Percentiles rank a stretch among this genome's conserved stretches.
Evolutionary conservation across 805 yeast genomes (phyloP).

Genomic region (Candida loeiensis): DNA sequence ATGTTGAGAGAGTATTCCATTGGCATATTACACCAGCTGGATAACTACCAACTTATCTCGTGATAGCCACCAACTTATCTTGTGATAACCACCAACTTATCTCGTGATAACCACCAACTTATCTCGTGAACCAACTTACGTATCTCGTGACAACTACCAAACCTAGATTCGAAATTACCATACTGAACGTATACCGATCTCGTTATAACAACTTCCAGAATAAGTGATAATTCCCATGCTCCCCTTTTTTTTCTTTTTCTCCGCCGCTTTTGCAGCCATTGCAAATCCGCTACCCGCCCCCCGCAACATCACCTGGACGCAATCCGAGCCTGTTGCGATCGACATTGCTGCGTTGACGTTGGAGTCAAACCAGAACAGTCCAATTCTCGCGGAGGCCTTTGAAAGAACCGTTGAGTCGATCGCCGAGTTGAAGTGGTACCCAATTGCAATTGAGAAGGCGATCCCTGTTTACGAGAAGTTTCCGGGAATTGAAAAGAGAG

Average conservation of each 20-base stretch:
- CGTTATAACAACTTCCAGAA: not conserved
- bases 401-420: conserved; percentile 18
- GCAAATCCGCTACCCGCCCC: conserved; percentile 27
- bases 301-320: conserved; percentile 19
- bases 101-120: no score
- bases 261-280: conserved; percentile 9
- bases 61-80: no score
- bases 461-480: conserved; percentile 17
- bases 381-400: conserved; percentile 23
- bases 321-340: conserved; percentile 4
- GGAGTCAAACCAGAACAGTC: conserved; percentile 5
- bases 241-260: not conserved
- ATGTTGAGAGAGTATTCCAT: no score
- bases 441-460: conserved; percentile 29
- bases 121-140: no score
- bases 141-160: no score
- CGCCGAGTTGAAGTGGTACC: conserved; percentile 28
- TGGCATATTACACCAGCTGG: no score
- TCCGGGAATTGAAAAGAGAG: conserved; percentile 9
- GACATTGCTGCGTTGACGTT: conserved; percentile 7
- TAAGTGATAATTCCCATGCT: not conserved
- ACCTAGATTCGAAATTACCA: no score
- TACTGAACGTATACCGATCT: no score
- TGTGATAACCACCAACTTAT: no score
- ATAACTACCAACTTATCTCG: no score